Base-by-base conservation (phyloP, 73 alveolate species). In the Paramecium biaurelia region DNA sequence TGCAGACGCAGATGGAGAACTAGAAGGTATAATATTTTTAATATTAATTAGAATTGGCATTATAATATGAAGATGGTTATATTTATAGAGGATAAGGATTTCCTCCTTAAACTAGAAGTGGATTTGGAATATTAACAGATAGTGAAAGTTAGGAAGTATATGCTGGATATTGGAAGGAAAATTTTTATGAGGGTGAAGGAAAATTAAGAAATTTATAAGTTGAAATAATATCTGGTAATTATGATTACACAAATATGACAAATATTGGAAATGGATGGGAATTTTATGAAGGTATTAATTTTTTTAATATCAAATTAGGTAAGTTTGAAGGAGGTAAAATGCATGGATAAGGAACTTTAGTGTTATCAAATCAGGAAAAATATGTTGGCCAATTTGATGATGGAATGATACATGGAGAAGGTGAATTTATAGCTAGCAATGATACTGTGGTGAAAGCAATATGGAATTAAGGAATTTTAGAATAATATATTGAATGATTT, bases 341-440 rank as follows among this genome's bases (percentile, higher is more conserved):
- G 86, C 86, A 72, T 20, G 86, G 86, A 20, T 8, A 15, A 35
- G 86, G 86, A 11, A 72, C 86, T 4, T 38, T 72, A 15, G 56
- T 35, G 2, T 11, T 72, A 5, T n/a, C 86, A 20, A 72, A 72
- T 72, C 2, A 38, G n/a, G 86, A 72, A 42, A 72, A 72, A 72
- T 72, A 28, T 37, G 14, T 18, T 10, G 86, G 86, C 2, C 57
- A 72, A 72, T 72, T 72, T 72, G 86, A 72, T 72, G 86, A 72
- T 72, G 86, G 86, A 15, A 72, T 72, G 86, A 72, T 72, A 32
- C 86, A 72, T 72, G 86, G 86, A 34, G 86, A 72, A 72, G 86
- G 86, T 15, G 63, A 72, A 72, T 72, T 34, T 26, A 32, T 18
- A 34, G 35, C 67, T 28, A 8, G 2, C 12, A 57, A 72, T 30